A percentile compares a stretch with the other conserved stretches of the same genome.
These are phyloP conservation scores for Naegleria gruberi DNA, from an alignment of 208 protist species.

Conservation along the genomic window DNA sequence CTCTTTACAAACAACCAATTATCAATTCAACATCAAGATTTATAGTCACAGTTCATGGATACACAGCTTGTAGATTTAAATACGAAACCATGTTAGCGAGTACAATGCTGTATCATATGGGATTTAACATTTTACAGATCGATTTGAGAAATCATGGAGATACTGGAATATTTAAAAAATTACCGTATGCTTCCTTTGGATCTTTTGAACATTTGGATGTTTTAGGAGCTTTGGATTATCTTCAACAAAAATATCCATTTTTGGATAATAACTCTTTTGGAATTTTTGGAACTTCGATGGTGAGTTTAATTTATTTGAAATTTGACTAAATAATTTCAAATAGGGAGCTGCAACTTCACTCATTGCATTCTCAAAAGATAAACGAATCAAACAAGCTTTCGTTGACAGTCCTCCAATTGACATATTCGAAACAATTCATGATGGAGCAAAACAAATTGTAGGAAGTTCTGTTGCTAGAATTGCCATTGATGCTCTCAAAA, in stretches of 20 bases:
- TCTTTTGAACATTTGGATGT: background rate
- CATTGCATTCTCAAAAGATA: no score
- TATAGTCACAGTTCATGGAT: background rate
- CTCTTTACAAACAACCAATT: background rate
- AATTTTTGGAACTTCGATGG: background rate
- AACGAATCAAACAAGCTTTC: no score
- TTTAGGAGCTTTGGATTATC: background rate
- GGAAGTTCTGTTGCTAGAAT: no score
- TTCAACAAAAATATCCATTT: background rate
- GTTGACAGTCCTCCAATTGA: no score
- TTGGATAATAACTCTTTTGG: background rate
- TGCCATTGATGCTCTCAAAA: no score
- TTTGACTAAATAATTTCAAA: no score
- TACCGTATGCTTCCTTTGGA: background rate
- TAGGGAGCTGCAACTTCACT: no score
- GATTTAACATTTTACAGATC: background rate
- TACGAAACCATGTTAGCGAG: background rate
- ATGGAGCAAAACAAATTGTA: no score
- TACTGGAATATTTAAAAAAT: background rate
- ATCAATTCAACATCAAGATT: background rate
- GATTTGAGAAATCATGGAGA: slow-evolving; percentile 19
- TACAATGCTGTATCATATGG: background rate
- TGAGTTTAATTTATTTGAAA: no score
- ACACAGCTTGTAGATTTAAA: background rate
- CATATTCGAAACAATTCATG: no score